phyloP scores from a whole-genome alignment of 1,139 yeast genomes.

The Saccharomyces hybrid region DNA sequence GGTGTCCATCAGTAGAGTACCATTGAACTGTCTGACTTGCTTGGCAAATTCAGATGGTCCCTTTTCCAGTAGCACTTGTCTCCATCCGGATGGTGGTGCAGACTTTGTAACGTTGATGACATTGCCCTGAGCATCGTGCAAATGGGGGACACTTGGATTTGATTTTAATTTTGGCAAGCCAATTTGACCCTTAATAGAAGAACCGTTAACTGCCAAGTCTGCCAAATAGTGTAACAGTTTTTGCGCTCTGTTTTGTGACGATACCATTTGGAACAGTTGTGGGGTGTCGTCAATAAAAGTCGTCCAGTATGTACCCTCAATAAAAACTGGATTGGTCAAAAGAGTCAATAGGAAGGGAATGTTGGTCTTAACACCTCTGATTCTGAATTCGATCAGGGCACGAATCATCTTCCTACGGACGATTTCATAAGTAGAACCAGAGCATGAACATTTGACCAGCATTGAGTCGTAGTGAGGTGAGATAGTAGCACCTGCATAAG shows the following conservation, averaged over 20 bases:
- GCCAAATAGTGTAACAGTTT: constrained; percentile 83
- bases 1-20: constrained; percentile 91
- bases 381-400: constrained; percentile 92
- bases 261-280: constrained; percentile 85
- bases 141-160: constrained; percentile 66
- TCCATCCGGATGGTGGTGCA: constrained; percentile 77
- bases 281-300: constrained; percentile 98
- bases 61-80: constrained; percentile 70
- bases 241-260: constrained; percentile 95
- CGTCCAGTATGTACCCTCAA: constrained; percentile 90
- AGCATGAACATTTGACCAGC: constrained; percentile 95
- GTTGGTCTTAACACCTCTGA: constrained; percentile 97
- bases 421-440: constrained; percentile 94
- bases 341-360: constrained; percentile 93
- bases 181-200: constrained; percentile 88
- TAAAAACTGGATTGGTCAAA: constrained; percentile 84
- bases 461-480: constrained; percentile 97
- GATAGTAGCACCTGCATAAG: constrained; percentile 96
- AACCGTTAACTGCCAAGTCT: constrained; percentile 90
- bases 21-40: constrained; percentile 75
- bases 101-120: constrained; percentile 49
- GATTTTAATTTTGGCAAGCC: constrained; percentile 78
- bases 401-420: constrained; percentile 96
- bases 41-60: constrained; percentile 89
- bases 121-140: constrained; percentile 51